These are phyloP conservation scores for Xanthoconium separans DNA, from an alignment of 1,284 basidiomycete genomes.

Conservation along the genomic window DNA sequence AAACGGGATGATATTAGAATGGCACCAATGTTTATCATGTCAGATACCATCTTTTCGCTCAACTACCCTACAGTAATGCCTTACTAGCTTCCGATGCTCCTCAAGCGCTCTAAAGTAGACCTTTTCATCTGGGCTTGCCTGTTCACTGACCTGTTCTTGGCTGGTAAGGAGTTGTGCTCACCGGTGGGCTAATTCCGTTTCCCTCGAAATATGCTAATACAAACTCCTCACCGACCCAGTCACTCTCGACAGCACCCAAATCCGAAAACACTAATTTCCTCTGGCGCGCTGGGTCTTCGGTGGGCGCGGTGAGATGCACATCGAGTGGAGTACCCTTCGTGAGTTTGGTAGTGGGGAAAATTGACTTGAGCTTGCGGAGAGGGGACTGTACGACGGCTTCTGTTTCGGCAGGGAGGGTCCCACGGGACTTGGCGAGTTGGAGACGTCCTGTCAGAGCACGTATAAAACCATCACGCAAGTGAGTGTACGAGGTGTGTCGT, in stretches of 20 bases:
- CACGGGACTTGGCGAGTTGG: slow-evolving; percentile 50
- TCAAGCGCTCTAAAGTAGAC: slow-evolving; percentile 25
- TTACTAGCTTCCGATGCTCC: slow-evolving; percentile 9
- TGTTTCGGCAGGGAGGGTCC: slow-evolving; percentile 54
- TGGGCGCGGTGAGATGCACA: slow-evolving; percentile 60
- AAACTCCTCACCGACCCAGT: slow-evolving; percentile 75
- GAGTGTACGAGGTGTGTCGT: slow-evolving; percentile 76
- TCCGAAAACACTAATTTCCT: slow-evolving; percentile 68
- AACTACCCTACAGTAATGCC: too few relatives aligned
- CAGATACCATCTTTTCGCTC: too few relatives aligned
- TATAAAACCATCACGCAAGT: slow-evolving; percentile 84
- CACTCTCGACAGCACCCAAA: slow-evolving; percentile 64
- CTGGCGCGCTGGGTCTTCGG: slow-evolving; percentile 39
- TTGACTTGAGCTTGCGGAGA: slow-evolving; percentile 68
- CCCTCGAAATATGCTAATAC: slow-evolving; percentile 74
- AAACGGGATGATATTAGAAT: slow-evolving; percentile 34
- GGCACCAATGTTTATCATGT: too few relatives aligned
- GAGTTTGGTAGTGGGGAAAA: slow-evolving; percentile 71
- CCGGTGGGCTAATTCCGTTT: slow-evolving; percentile 66
- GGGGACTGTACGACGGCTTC: slow-evolving; percentile 59
- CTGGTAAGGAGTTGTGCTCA: slow-evolving; percentile 36
- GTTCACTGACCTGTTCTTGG: not conserved
- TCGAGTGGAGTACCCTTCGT: slow-evolving; percentile 67
- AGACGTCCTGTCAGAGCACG: slow-evolving; percentile 72
- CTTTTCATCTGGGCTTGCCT: slow-evolving; percentile 43